A percentile compares a stretch with the other conserved stretches of the same genome.
Conservation (phyloP, 805 yeast species). For the Myxozyma vanderwaltii region DNA sequence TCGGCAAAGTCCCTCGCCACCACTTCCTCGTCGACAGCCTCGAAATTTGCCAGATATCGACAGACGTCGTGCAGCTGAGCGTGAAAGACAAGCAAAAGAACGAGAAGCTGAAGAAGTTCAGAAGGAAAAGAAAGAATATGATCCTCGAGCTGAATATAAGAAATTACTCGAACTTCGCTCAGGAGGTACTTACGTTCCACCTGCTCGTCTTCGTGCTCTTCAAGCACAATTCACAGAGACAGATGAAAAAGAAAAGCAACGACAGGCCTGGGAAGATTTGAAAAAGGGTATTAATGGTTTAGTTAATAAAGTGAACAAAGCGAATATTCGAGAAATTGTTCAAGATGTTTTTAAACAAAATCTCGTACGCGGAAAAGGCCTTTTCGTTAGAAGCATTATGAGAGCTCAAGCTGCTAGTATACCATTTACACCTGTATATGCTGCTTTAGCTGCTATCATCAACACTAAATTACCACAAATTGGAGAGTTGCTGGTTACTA, state of each 20-base stretch:
- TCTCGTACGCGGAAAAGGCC: constrained; percentile 61
- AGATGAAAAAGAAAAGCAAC: constrained; percentile 51
- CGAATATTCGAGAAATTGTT: constrained; percentile 54
- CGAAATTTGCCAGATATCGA: constrained; percentile 36
- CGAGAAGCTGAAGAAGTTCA: constrained; percentile 29
- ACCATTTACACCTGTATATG: constrained; percentile 52
- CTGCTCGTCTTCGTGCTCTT: constrained; percentile 52
- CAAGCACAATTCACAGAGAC: constrained; percentile 43
- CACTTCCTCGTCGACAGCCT: neutral
- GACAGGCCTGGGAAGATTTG: constrained; percentile 58
- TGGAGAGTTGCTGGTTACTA: constrained; percentile 57
- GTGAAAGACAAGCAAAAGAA: constrained; percentile 31
- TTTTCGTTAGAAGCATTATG: constrained; percentile 60
- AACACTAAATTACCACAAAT: constrained; percentile 70
- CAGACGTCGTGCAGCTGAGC: constrained; percentile 36
- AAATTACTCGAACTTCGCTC: constrained; percentile 46
- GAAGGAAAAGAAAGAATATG: constrained; percentile 20
- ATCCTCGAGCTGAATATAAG: constrained; percentile 44
- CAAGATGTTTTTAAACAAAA: constrained; percentile 59
- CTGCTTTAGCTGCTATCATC: constrained; percentile 59
- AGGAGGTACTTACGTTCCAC: constrained; percentile 58
- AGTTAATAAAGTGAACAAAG: constrained; percentile 50
- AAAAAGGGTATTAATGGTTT: constrained; percentile 52
- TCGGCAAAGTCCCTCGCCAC: neutral
- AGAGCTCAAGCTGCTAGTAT: constrained; percentile 51